Conservation (phyloP, 2,329 filamentous ascomycete species). For the Botrytis paeoniae region DNA sequence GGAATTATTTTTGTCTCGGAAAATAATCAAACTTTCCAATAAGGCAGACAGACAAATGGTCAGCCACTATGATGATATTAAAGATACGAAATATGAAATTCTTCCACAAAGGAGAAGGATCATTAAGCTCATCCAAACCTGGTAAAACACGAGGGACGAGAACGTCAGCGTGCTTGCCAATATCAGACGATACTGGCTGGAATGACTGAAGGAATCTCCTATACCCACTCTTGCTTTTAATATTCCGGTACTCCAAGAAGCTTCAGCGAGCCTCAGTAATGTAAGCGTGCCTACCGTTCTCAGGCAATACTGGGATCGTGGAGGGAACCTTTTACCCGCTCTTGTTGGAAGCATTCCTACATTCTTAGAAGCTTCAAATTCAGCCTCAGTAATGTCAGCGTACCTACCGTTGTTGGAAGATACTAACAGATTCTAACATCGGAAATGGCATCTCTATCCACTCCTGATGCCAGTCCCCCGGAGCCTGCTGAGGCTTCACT, state of each 20-base stretch:
- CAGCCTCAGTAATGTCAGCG: background rate
- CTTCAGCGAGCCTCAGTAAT: conserved; percentile 4
- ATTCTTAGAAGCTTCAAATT: background rate
- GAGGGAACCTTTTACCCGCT: background rate
- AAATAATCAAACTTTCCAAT: background rate
- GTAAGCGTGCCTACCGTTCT: background rate
- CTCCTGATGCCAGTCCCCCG: background rate
- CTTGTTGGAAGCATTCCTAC: background rate
- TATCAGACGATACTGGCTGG: background rate
- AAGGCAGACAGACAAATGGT: conserved; percentile 15
- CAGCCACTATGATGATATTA: background rate
- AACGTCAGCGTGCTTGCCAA: background rate
- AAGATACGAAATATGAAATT: background rate
- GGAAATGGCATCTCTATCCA: background rate
- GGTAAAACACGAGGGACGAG: background rate
- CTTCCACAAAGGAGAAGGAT: background rate
- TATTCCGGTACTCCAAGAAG: background rate
- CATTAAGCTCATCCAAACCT: conserved; percentile 10
- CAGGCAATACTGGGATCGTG: background rate
- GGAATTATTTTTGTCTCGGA: background rate
- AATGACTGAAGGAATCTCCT: background rate
- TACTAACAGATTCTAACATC: background rate
- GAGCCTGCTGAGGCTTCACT: background rate
- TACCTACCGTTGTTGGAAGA: background rate
- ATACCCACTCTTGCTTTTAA: background rate